These are phyloP conservation scores for Umbelopsis ramanniana DNA, from an alignment of 192 early-diverging fungal genomes.

Conservation along the genomic window DNA sequence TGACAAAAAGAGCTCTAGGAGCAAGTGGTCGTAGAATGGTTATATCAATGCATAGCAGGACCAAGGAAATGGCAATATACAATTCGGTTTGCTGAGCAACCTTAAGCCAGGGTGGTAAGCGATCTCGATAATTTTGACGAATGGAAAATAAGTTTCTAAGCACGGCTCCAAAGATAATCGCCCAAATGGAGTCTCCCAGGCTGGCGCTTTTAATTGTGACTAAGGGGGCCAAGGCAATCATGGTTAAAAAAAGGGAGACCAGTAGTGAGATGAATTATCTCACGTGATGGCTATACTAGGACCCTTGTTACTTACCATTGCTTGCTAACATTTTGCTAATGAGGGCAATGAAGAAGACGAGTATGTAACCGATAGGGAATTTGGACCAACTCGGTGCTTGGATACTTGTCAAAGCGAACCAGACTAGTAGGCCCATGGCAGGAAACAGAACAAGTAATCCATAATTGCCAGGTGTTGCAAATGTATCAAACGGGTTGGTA, in stretches of 20 bases:
- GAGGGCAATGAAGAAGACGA: slow-evolving; percentile 49
- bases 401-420: slow-evolving; percentile 43
- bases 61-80: slow-evolving; percentile 57
- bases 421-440: slow-evolving; percentile 48
- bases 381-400: slow-evolving; percentile 38
- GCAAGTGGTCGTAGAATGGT: slow-evolving; percentile 49
- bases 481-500: slow-evolving; percentile 50
- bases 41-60: slow-evolving; percentile 56
- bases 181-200: slow-evolving; percentile 60
- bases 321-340: slow-evolving; percentile 54
- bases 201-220: slow-evolving; percentile 45
- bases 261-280: not conserved
- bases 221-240: not conserved
- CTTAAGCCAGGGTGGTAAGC: slow-evolving; percentile 54
- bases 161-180: slow-evolving; percentile 53
- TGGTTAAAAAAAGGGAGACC: not conserved
- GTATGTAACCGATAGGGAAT: slow-evolving; percentile 47
- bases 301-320: slow-evolving; percentile 35
- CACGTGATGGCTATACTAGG: not conserved
- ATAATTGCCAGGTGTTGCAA: slow-evolving; percentile 40
- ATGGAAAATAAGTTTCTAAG: slow-evolving; percentile 41
- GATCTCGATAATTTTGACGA: slow-evolving; percentile 2
- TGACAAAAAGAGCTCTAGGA: slow-evolving; percentile 56
- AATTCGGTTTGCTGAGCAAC: slow-evolving; percentile 58
- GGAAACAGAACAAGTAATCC: slow-evolving; percentile 50